Evolutionary conservation across 257 asterid species (phyloP).

Genomic region (Gentiana straminea): DNA sequence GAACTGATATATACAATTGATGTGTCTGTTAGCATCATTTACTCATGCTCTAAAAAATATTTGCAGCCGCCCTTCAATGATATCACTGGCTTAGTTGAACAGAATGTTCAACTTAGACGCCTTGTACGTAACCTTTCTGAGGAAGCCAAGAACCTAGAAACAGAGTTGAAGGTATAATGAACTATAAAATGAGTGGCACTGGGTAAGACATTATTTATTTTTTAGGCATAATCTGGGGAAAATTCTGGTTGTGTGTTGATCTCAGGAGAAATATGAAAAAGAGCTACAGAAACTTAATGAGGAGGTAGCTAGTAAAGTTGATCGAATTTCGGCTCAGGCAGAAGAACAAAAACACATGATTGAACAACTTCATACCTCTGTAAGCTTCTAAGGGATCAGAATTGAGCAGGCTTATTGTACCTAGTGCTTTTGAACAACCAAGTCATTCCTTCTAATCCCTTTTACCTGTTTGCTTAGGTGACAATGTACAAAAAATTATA

Average conservation of each 20-base stretch:
- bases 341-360: constrained; percentile 85
- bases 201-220: too few relatives aligned
- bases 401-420: too few relatives aligned
- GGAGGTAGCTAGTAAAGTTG: constrained; percentile 55
- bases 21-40: too few relatives aligned
- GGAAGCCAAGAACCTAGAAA: constrained; percentile 61
- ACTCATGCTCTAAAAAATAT: too few relatives aligned
- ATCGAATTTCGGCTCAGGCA: constrained; percentile 55
- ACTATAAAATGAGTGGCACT: too few relatives aligned
- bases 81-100: constrained; percentile 83
- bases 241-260: too few relatives aligned
- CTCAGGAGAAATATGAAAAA: constrained; percentile 38
- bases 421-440: too few relatives aligned
- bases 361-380: constrained; percentile 77
- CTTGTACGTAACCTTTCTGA: constrained; percentile 61
- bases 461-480: constrained; percentile 14
- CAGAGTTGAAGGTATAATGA: constrained; percentile 38
- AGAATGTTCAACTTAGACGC: constrained; percentile 65
- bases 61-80: constrained; percentile 49
- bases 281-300: constrained; percentile 58
- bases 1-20: too few relatives aligned
- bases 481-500: constrained; percentile 81
- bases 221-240: too few relatives aligned
- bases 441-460: too few relatives aligned
- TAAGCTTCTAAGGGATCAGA: too few relatives aligned